Evolutionary conservation across 2,329 filamentous ascomycete genomes (phyloP), one percentile per base, ranked within the genome.

Genomic region (Colletotrichum sp.): DNA sequence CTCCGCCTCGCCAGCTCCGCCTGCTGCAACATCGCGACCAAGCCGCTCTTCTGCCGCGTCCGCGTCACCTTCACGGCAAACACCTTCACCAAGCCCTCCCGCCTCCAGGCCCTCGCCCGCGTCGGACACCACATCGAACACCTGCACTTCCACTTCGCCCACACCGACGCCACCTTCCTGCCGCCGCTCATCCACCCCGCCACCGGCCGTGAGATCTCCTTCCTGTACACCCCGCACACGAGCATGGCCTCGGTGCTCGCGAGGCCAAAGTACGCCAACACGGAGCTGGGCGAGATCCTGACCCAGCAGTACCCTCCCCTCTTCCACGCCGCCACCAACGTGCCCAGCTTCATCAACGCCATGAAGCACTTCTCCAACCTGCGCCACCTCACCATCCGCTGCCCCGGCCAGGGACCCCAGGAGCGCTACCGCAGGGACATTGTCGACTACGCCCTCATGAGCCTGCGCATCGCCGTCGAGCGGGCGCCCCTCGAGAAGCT

Each of bases 401-500:
- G 95, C 79, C 94, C 95, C 7, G 93, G 92, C 49, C 94, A 96
- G 83, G 88, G 92, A 75, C 87, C 92, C 18, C 87, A 89, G 49
- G 92, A 95, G 82, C 89, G 93, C 60, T 95, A 96, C 82, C 91
- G 95, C 49, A 91, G 95, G 64, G 93, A 92, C 83, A 92, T 93
- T 65, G 95, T 98, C 76, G 96, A 98, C 88, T 98, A 97, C 82
- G 95, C 95, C 6, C 92, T 98, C 77, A 95, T 98, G 82, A 97
- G 95, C 78, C 86, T 98, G 71, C 93, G 95, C 78, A 95, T 98
- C 78, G 94, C 96, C 15, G 86, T 98, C 34, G 96, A 98, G 86
- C 91, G 93, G 70, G 91, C 93, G 12, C 91, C 92, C 2, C 86
- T 97, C 65, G 87, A 87, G 67, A 90, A 89, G 74, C 90, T 98